phyloP scores from a whole-genome alignment of 106 monocot species.

The Apostasia ramifera region DNA sequence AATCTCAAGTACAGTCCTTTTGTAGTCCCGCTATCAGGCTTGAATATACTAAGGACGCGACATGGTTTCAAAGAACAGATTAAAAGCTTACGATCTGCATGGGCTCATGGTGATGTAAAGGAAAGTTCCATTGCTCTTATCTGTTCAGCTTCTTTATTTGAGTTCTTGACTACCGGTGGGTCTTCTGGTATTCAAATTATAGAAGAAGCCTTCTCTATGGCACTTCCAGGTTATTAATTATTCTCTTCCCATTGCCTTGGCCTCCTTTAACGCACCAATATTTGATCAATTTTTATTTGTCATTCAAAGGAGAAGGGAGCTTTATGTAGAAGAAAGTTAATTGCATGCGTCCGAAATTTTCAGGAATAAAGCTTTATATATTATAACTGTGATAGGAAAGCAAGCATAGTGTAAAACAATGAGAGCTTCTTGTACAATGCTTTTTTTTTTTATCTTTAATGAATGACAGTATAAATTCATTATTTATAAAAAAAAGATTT shows the following conservation, averaged over 20 bases:
- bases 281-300: background rate
- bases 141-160: slow-evolving; percentile 84
- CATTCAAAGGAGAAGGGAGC: background rate
- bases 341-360: too few species aligned
- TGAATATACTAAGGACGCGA: slow-evolving; percentile 57
- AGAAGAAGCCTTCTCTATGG: slow-evolving; percentile 62
- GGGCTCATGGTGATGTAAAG: slow-evolving; percentile 57
- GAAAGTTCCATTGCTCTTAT: slow-evolving; percentile 66
- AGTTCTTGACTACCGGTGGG: slow-evolving; percentile 50
- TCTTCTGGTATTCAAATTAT: slow-evolving; percentile 56
- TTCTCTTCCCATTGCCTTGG: background rate
- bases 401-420: too few species aligned
- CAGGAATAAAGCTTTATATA: too few species aligned
- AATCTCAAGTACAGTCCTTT: slow-evolving; percentile 56
- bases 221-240: slow-evolving; percentile 60
- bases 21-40: slow-evolving; percentile 28
- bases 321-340: too few species aligned
- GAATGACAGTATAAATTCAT: too few species aligned
- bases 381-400: too few species aligned
- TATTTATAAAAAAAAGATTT: too few species aligned
- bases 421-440: too few species aligned
- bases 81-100: slow-evolving; percentile 41
- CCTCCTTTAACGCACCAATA: background rate
- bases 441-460: too few species aligned
- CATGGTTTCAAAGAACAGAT: slow-evolving; percentile 91